These are phyloP conservation scores for Fraxinus ornus DNA, from an alignment of 305 asterid genomes.

Conservation along the genomic window DNA sequence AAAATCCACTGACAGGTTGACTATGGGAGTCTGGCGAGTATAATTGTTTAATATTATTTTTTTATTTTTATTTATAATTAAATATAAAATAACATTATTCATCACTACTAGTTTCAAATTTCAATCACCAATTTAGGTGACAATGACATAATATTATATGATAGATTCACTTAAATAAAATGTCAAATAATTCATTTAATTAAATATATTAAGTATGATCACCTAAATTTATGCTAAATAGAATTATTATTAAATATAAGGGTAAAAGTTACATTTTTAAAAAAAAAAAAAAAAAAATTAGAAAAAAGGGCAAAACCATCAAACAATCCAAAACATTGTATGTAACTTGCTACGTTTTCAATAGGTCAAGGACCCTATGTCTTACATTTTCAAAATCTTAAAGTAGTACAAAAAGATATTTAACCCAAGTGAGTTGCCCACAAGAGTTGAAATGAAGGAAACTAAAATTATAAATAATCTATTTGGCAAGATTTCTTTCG, in stretches of 20 bases:
- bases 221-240: too few species aligned
- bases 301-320: not conserved
- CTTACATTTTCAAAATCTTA: not conserved
- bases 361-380: not conserved
- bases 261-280: not conserved
- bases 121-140: too few species aligned
- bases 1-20: not conserved
- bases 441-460: not conserved
- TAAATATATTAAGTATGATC: too few species aligned
- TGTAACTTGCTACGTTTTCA: not conserved
- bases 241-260: too few species aligned
- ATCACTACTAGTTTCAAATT: too few species aligned
- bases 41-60: not conserved
- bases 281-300: too few species aligned
- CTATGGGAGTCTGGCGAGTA: not conserved
- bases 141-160: not conserved
- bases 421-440: not conserved
- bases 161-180: too few species aligned
- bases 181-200: too few species aligned
- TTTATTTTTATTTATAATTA: too few species aligned
- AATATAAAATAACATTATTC: too few species aligned
- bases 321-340: not conserved
- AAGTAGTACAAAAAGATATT: not conserved
- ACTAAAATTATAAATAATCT: not conserved
- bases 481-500: not conserved